Evolutionary conservation across 2,329 filamentous ascomycete genomes (phyloP).

Genomic region (Neonectria faginata): DNA sequence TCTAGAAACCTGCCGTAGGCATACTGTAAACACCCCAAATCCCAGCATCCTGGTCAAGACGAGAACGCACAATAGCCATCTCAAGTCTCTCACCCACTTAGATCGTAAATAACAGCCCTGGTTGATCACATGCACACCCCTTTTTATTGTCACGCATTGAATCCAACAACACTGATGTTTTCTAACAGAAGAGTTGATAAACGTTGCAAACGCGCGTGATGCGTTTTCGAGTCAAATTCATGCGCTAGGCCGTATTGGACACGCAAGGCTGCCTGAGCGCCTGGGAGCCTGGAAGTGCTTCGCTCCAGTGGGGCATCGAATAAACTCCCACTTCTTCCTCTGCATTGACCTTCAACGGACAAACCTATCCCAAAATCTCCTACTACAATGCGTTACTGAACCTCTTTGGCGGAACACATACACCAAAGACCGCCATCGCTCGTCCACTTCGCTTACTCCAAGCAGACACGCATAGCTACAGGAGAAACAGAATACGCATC

Average conservation of each 20-base stretch:
- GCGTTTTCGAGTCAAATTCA: conserved; percentile 3
- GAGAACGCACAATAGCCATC: not conserved
- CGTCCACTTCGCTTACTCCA: not conserved
- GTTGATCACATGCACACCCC: not conserved
- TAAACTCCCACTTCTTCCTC: conserved; percentile 28
- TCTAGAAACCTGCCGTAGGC: not conserved
- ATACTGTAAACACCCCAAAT: not conserved
- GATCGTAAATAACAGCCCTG: not conserved
- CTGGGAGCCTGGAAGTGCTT: conserved; percentile 28
- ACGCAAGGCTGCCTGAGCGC: conserved; percentile 33
- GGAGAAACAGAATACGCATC: not conserved
- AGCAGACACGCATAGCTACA: conserved; percentile 1
- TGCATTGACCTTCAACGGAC: conserved; percentile 11
- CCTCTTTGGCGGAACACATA: not conserved
- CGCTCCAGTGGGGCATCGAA: conserved; percentile 36
- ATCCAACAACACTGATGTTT: not conserved
- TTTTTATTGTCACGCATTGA: not conserved
- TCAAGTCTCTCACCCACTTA: not conserved
- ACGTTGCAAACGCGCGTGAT: not conserved
- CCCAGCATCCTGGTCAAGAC: not conserved
- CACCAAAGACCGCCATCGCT: not conserved
- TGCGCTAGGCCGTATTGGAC: conserved; percentile 32
- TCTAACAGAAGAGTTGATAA: not conserved
- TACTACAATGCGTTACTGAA: conserved; percentile 2
- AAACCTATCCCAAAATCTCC: conserved; percentile 6